Conservation (phyloP, 2,329 filamentous ascomycete genomes). For the Penicillium sp. region DNA sequence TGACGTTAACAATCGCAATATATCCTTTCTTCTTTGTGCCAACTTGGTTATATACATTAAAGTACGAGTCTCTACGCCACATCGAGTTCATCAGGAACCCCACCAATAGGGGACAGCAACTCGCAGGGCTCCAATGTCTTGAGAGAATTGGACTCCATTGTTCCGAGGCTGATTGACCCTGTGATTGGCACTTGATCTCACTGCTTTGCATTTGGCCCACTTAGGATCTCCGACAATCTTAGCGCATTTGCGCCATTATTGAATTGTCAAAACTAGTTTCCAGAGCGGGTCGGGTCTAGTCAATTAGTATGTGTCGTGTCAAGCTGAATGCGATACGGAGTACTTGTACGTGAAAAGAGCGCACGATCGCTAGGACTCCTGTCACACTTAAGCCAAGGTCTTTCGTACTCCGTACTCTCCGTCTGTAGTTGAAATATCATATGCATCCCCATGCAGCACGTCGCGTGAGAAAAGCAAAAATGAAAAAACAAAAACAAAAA, state of each 20-base stretch:
- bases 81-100: background rate
- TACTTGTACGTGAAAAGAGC: conserved; percentile 1
- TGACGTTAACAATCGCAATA: background rate
- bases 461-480: background rate
- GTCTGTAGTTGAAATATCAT: conserved; percentile 32
- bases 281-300: conserved; percentile 4
- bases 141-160: conserved; percentile 3
- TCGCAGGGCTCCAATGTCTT: background rate
- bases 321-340: conserved; percentile 3
- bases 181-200: conserved; percentile 1
- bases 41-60: background rate
- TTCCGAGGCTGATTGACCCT: conserved; percentile 6
- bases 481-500: background rate
- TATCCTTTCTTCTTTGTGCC: background rate
- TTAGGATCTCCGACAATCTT: conserved; percentile 16
- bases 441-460: conserved; percentile 24
- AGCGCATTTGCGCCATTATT: conserved; percentile 9
- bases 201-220: conserved; percentile 4
- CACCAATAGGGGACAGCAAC: background rate
- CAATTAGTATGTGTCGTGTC: conserved; percentile 1
- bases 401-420: too few species aligned
- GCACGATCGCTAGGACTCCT: conserved; percentile 11
- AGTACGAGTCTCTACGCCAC: background rate
- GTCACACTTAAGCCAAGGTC: conserved; percentile 10
- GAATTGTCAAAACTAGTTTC: conserved; percentile 11